Evolutionary conservation across 1,284 basidiomycete species (phyloP), one percentile per base, ranked within the genome.

Genomic region (Caloboletus inedulis): DNA sequence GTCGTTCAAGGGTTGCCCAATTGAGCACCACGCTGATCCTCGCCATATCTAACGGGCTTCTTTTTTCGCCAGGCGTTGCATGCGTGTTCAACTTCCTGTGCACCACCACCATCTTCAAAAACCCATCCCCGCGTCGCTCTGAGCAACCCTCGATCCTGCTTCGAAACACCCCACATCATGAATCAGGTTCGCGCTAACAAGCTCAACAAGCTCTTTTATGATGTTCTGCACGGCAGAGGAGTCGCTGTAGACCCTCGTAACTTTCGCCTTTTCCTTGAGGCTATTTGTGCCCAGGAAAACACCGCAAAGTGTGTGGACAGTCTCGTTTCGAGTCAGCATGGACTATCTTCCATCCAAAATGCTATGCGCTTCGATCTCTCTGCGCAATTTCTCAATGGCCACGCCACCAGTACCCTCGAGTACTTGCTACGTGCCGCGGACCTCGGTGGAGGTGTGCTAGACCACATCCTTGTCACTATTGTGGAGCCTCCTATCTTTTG

Each of bases 401-500:
- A 59, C 3, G 75, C 73, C 3, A 55, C 73, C 0, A 50, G 54
- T 0, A 54, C 80, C 7, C 61, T 85, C 7, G 51, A 57, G 0
- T 82, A 76, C 57, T 55, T 86, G 57, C n/a, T 77, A 68, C 10
- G 69, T 61, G 18, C 61, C 76, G n/a, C 64, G 63, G 35, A 63
- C 53, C 69, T 84, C 50, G 73, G 72, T 16, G 73, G 72, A 21
- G 82, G 82, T 0, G 39, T 66, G 1, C 72, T 77, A 37, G 64
- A 85, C 5, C 54, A 66, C 16, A 51, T 69, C 9, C 49, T 85
- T 10, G 25, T 63, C 16, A 60, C 60, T 2, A 76, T 85, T 3
- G 74, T 78, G 1, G 74, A 82, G 0, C 82, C 83, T 1, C 75
- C 81, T 0, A 71, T 83, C 14, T 84, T 85, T 57, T 84, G 80